Base-by-base conservation (phyloP, 148 eudicot species). In the Heliamphora exappendiculata region DNA sequence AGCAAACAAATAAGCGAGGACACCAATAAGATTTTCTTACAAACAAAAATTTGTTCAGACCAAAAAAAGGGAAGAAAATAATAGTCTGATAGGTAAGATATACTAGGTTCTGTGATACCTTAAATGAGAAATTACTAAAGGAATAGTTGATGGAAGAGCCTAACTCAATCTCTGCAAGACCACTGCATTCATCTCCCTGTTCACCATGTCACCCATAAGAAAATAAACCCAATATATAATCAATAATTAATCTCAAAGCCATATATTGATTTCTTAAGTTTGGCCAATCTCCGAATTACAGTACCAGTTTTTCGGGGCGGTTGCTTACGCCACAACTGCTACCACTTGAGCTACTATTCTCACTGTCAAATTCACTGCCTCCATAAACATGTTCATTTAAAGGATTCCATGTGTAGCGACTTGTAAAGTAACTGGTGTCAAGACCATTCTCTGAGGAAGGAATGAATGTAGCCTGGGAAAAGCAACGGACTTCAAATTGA, bases 121-220 rank as follows among this genome's bases (percentile, higher is more conserved):
- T 96, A 67, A 96, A 96, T 7, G 99, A 96, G 83, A 96, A 96
- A 85, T 96, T 96, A 82, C 98, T 96, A 76, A 96, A 96, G 75
- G 99, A 88, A 81, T 96, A 93, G 82, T 93, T 86, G 37, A 87
- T 84, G 36, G 89, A 81, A 26, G 88, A 86, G 74, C 88, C 83
- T 16, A 93, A 87, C 73, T 91, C 98, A 71, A 88, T 89, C 70
- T 88, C 98, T 36, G 91, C 80, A 69, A 86, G 82, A 74, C 97
- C 89, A 31, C 81, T 87, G 60, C 89, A 89, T 75, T 96, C 98
- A 84, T 91, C 97, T 59, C 88, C 98, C 97, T 91, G 91, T 39
- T 73, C 42, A 74, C 72, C 73, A 70, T 29, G 51, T 37, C 19
- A 31, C 50, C 50, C 34, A 67, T n/a, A n/a, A 7, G n/a, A 42